Conservation (phyloP, 2,329 filamentous ascomycete genomes). For the Gaeumannomyces sp. region DNA sequence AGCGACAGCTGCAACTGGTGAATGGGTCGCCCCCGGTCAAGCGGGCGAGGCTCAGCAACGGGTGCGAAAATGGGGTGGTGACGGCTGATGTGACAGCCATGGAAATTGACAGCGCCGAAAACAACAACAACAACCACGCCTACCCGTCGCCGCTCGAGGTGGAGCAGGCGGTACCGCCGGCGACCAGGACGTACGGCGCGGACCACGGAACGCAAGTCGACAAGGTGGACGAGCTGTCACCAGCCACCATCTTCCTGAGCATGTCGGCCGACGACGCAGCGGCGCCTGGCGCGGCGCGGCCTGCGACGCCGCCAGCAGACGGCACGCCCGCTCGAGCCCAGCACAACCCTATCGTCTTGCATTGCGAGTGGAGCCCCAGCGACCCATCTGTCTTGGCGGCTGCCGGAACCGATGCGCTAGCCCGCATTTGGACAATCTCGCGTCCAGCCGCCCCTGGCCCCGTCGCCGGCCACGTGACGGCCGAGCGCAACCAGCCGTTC, state of each 20-base stretch:
- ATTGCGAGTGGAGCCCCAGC: conserved; percentile 63
- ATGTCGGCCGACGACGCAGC: conserved; percentile 37
- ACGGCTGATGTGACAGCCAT: conserved; percentile 45
- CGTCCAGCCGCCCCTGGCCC: conserved; percentile 41
- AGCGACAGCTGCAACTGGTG: conserved; percentile 42
- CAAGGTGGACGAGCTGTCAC: conserved; percentile 54
- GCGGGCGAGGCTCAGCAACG: conserved; percentile 55
- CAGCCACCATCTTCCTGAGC: conserved; percentile 55
- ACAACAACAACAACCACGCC: conserved; percentile 56
- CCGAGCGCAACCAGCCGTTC: conserved; percentile 31
- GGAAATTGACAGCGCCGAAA: conserved; percentile 50
- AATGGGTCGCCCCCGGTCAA: conserved; percentile 51
- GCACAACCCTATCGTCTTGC: conserved; percentile 55
- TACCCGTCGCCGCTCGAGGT: conserved; percentile 60
- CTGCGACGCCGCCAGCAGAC: conserved; percentile 29
- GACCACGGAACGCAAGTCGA: conserved; percentile 60
- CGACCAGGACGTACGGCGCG: conserved; percentile 52
- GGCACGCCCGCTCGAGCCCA: conserved; percentile 18
- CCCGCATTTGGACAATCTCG: conserved; percentile 60
- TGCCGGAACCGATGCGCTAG: conserved; percentile 64
- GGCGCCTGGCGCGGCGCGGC: conserved; percentile 3
- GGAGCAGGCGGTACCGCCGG: conserved; percentile 46
- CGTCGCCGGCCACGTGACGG: conserved; percentile 40
- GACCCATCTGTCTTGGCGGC: conserved; percentile 60
- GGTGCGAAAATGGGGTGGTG: conserved; percentile 51